Conservation (phyloP, 805 yeast species). For the Soucietia sequanensis region DNA sequence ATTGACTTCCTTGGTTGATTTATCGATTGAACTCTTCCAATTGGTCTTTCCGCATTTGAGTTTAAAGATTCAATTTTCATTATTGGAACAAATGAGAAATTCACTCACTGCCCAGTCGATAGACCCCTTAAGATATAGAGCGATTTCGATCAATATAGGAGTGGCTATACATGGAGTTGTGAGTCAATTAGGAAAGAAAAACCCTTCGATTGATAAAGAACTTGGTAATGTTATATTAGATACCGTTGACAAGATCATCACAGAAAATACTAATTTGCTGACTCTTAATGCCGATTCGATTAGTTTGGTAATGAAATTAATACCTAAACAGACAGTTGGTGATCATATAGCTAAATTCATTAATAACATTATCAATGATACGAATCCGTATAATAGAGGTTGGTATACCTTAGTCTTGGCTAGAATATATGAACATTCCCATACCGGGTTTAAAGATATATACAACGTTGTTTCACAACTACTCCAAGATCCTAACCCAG, state of each 20-base stretch:
- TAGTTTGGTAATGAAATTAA: constrained; percentile 44
- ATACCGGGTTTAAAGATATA: constrained; percentile 38
- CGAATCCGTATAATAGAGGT: constrained; percentile 63
- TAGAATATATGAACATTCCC: constrained; percentile 25
- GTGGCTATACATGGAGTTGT: constrained; percentile 61
- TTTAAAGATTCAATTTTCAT: constrained; percentile 77
- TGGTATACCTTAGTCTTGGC: constrained; percentile 27
- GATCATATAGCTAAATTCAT: constrained; percentile 29
- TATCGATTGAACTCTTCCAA: constrained; percentile 75
- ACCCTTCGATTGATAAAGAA: constrained; percentile 22
- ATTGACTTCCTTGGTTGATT: constrained; percentile 56
- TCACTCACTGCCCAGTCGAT: constrained; percentile 36
- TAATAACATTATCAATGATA: constrained; percentile 62
- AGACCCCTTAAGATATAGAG: constrained; percentile 37
- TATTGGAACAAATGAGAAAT: constrained; percentile 76
- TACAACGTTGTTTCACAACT: constrained; percentile 60
- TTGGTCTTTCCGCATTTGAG: constrained; percentile 68
- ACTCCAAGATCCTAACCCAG: constrained; percentile 78
- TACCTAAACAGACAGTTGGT: constrained; percentile 14
- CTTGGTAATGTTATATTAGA: constrained; percentile 49
- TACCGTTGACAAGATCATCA: constrained; percentile 44
- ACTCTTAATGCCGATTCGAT: constrained; percentile 53
- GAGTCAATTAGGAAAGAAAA: constrained; percentile 16
- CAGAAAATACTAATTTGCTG: constrained; percentile 40
- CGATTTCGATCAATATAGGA: constrained; percentile 60